These are phyloP conservation scores for Aspergillus nidulans DNA, from an alignment of 495 filamentous ascomycete species.

Conservation along the genomic window DNA sequence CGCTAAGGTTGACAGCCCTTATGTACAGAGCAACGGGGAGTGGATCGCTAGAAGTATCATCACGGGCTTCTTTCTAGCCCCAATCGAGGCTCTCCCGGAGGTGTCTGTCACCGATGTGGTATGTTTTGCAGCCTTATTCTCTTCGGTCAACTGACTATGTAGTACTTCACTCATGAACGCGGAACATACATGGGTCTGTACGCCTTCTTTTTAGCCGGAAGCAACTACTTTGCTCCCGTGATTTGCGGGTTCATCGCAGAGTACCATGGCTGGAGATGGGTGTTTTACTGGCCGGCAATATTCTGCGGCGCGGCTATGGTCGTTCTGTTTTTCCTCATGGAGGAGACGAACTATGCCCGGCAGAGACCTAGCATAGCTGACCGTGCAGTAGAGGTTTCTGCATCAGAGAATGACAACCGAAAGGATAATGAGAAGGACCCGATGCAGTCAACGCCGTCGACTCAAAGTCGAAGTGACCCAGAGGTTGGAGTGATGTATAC, in stretches of 20 bases:
- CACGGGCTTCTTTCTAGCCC: slow-evolving; percentile 61
- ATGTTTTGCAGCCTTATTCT: slow-evolving; percentile 11
- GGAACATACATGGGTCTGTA: slow-evolving; percentile 64
- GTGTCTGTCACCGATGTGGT: slow-evolving; percentile 58
- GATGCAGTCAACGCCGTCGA: slow-evolving; percentile 6
- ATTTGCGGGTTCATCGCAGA: slow-evolving; percentile 66
- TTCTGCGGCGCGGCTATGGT: slow-evolving; percentile 51
- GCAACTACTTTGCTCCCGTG: slow-evolving; percentile 61
- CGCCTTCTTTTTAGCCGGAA: slow-evolving; percentile 56
- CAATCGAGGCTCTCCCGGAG: slow-evolving; percentile 60
- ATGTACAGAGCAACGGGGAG: slow-evolving; percentile 47
- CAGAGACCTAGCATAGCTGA: slow-evolving; percentile 12
- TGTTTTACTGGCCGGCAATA: slow-evolving; percentile 62
- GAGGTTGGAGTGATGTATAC: slow-evolving; percentile 24
- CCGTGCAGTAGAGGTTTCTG: slow-evolving; percentile 5
- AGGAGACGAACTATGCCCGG: slow-evolving; percentile 62
- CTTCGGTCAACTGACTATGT: background rate
- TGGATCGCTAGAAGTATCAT: slow-evolving; percentile 62
- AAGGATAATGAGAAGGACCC: slow-evolving; percentile 19
- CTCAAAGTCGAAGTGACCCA: slow-evolving; percentile 3
- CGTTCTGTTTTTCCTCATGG: slow-evolving; percentile 65
- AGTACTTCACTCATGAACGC: slow-evolving; percentile 63
- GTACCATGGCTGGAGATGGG: slow-evolving; percentile 59
- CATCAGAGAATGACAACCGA: slow-evolving; percentile 15
- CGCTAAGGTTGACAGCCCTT: slow-evolving; percentile 25